phyloP scores from a whole-genome alignment of 2,329 filamentous ascomycete genomes.

The Apiospora hydei region DNA sequence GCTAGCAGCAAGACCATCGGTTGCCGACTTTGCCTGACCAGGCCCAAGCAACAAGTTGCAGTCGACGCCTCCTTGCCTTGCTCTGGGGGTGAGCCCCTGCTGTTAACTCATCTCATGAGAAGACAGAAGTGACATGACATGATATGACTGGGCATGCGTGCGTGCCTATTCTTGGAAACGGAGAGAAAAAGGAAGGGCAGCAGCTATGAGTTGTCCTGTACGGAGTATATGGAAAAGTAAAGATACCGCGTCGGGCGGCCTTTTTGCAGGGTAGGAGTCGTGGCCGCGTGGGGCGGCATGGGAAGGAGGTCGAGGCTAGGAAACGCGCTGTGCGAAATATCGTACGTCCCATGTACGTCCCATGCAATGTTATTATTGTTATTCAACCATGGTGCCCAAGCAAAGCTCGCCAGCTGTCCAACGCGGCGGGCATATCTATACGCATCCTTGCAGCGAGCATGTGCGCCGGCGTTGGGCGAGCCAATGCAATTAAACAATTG shows the following conservation, averaged over 20 bases:
- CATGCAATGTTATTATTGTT: not conserved
- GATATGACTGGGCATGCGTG: not conserved
- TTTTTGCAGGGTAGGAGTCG: not conserved
- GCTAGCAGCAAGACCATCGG: not conserved
- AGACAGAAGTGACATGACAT: not conserved
- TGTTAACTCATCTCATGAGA: not conserved
- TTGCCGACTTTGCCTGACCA: not conserved
- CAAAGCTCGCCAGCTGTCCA: slow-evolving; percentile 10
- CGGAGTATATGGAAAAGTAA: not conserved
- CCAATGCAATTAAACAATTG: slow-evolving; percentile 17
- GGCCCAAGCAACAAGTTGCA: not conserved
- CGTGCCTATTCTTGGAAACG: not conserved
- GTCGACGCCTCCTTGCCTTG: not conserved
- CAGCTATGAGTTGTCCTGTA: not conserved
- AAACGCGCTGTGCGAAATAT: slow-evolving; percentile 15
- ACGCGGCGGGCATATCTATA: slow-evolving; percentile 14
- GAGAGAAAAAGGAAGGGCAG: slow-evolving; percentile 2
- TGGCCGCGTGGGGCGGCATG: slow-evolving; percentile 12
- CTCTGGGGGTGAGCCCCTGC: not conserved
- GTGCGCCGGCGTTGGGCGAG: not conserved
- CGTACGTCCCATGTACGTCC: not conserved
- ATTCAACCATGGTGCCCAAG: slow-evolving; percentile 13
- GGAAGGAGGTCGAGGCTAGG: not conserved
- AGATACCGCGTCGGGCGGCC: not conserved
- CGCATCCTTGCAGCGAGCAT: slow-evolving; percentile 16